Conservation (phyloP, 305 asterid species). For the Fraxinus floribunda region DNA sequence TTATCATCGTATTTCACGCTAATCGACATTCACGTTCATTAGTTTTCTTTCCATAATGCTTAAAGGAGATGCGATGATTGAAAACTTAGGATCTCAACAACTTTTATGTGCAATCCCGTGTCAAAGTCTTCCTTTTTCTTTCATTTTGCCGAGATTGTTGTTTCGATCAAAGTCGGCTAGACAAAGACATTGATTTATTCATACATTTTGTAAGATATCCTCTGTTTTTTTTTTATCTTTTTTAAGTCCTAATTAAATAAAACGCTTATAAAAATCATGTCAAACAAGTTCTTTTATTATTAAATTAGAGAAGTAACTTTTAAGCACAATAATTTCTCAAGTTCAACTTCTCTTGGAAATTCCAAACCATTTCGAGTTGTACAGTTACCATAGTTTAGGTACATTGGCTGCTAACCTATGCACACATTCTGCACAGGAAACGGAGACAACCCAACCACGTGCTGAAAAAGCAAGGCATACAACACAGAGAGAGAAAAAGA, state of each 20-base stretch:
- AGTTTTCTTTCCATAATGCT: not conserved
- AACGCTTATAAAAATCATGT: not conserved
- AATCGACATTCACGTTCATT: not conserved
- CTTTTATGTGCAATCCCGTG: not conserved
- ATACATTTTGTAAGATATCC: not conserved
- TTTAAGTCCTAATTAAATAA: not conserved
- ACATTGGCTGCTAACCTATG: conserved; percentile 21
- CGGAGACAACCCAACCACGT: conserved; percentile 67
- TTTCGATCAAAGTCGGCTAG: not conserved
- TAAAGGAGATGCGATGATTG: not conserved
- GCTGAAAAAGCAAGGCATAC: conserved; percentile 32
- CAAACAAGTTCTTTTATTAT: not conserved
- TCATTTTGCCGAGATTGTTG: not conserved
- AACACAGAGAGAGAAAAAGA: conserved; percentile 19
- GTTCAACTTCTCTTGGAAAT: not conserved
- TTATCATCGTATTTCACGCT: not conserved
- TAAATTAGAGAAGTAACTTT: not conserved
- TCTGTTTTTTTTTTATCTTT: not conserved
- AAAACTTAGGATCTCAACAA: not conserved
- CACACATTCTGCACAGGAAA: conserved; percentile 49
- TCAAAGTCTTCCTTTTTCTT: not conserved
- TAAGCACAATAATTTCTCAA: not conserved
- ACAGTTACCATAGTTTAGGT: conserved; percentile 35
- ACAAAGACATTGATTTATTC: not conserved
- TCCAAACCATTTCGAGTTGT: not conserved